Base-by-base conservation (phyloP, 805 yeast genomes). In the Saccharomycopsis selenospora region DNA sequence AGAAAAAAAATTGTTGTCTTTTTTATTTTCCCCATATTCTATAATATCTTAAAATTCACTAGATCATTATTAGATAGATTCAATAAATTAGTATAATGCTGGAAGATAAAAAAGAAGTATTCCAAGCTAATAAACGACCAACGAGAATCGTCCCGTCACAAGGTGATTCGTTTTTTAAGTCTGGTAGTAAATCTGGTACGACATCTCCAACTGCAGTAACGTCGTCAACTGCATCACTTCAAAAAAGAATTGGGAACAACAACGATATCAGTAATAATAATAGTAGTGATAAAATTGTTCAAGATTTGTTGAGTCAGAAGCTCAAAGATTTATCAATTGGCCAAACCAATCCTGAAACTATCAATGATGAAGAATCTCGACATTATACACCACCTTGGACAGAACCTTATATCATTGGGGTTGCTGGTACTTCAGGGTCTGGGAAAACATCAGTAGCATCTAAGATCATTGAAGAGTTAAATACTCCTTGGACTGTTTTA, bases 361-460 rank as follows among this genome's bases (percentile, higher is more conserved):
- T 33, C 8, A 23, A 46, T 17, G 23, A 18, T 25, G 17, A 23
- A 41, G 11, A 33, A 14, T 6, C 38, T 14, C 26, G 3, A 6
- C 59, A 57, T 23, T 85, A 84, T 56, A 71, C 75, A 5, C 95
- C 95, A 4, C 95, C 95, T n/a, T 85, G 95, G 95, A 78, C 80
- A 1, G 81, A 84, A 45, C 95, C 95, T 0, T 86, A 85, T 57
- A 77, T 86, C 45, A 86, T 86, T 55, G 95, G 95, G n/a, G 75
- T 86, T 17, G 95, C 95, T 0, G 95, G 95, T 1, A 74, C 79
- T 23, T 78, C 86, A 13, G 95, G 98, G 1, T 86, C 96, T 0
- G 99, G 99, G 1, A 91, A 91, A 61, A 91, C 98, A 0, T 83
- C 95, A 29, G 87, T 93, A 17, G 93, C 97, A 0, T 80, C 88